Percentiles rank a stretch among this genome's conserved stretches.
Evolutionary conservation across 2,329 filamentous ascomycete genomes (phyloP).

Genomic region (Calonectria montana): DNA sequence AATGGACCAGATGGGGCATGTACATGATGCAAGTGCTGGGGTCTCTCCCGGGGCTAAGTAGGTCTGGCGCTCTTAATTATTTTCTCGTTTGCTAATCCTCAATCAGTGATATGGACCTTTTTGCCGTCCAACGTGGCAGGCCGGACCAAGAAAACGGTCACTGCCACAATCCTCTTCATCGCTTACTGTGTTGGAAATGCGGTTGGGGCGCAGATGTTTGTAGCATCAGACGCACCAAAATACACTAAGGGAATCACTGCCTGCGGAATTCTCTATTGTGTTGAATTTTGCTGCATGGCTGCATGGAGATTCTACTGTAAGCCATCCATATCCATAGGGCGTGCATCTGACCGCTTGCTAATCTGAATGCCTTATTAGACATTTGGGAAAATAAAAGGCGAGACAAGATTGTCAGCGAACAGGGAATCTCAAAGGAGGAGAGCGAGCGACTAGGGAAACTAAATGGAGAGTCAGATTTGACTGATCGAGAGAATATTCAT

Average conservation of each 20-base stretch:
- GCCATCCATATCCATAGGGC: neutral
- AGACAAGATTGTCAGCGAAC: constrained; percentile 31
- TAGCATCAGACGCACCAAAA: constrained; percentile 33
- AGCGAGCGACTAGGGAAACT: constrained; percentile 37
- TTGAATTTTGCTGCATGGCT: constrained; percentile 40
- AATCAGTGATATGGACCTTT: constrained; percentile 47
- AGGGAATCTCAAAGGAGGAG: constrained; percentile 42
- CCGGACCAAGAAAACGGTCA: constrained; percentile 49
- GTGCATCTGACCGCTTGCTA: neutral
- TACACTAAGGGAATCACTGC: constrained; percentile 38
- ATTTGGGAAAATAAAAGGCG: constrained; percentile 43
- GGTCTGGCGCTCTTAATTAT: neutral
- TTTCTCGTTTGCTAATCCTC: neutral
- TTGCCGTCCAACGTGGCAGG: constrained; percentile 53
- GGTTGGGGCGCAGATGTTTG: constrained; percentile 40
- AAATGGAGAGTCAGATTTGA: constrained; percentile 43
- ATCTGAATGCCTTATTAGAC: constrained; percentile 28
- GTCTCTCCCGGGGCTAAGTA: constrained; percentile 40
- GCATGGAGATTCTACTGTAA: constrained; percentile 43
- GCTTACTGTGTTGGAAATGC: constrained; percentile 40
- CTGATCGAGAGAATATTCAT: constrained; percentile 39
- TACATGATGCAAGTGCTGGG: constrained; percentile 45
- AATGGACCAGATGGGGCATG: constrained; percentile 48
- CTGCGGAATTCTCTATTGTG: constrained; percentile 37
- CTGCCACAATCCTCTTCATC: constrained; percentile 36